Evolutionary conservation across 2,329 filamentous ascomycete genomes (phyloP).

Genomic region (Apiospora koreana): DNA sequence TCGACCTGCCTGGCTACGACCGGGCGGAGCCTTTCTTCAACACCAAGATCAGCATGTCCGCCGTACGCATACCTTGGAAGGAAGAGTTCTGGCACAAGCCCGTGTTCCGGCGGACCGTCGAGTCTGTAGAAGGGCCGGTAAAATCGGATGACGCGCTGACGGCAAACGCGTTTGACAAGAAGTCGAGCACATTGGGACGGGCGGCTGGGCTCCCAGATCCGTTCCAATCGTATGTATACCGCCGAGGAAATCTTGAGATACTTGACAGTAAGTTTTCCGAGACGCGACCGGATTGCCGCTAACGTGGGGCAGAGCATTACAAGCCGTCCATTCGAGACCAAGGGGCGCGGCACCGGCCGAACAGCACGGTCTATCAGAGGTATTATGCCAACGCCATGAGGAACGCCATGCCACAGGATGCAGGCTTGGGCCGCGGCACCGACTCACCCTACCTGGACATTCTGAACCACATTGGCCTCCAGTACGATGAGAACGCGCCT

Average conservation of each 20-base stretch:
- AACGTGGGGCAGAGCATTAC: background rate
- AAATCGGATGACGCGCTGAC: constrained; percentile 6
- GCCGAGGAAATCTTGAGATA: background rate
- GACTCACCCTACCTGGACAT: no score
- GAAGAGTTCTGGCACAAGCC: constrained; percentile 14
- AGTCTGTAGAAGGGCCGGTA: background rate
- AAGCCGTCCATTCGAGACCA: no score
- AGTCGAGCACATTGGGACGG: background rate
- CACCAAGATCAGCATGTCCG: constrained; percentile 12
- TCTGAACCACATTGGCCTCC: no score
- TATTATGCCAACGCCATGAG: no score
- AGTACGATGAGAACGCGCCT: no score
- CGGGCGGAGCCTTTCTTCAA: constrained; percentile 13
- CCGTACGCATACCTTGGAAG: constrained; percentile 11
- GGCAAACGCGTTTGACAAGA: background rate
- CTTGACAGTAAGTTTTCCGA: background rate
- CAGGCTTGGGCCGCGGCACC: no score
- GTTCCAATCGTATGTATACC: background rate
- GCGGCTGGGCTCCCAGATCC: background rate
- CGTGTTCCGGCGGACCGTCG: constrained; percentile 10
- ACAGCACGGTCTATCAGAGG: no score
- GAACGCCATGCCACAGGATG: no score
- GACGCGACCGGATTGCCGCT: background rate
- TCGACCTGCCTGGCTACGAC: constrained; percentile 7
- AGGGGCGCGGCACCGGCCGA: no score